Conservation (phyloP, 2,329 filamentous ascomycete genomes). For the Byssoonygena ceratinophila region DNA sequence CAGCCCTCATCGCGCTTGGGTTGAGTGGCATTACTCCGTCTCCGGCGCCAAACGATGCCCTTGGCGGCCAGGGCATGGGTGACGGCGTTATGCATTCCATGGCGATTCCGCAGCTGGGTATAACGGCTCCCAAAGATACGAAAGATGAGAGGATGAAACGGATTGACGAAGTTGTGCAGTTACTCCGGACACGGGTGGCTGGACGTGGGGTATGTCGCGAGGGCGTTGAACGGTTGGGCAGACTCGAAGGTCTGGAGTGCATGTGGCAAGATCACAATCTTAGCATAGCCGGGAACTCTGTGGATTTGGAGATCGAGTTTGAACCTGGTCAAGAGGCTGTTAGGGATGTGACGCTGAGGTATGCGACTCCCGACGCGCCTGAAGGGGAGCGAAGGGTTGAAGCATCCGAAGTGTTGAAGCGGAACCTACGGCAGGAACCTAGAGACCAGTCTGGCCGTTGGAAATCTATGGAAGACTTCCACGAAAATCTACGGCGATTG, state of each 20-base stretch:
- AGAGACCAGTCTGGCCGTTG: constrained; percentile 27
- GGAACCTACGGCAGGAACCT: constrained; percentile 28
- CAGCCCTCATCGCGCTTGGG: constrained; percentile 36
- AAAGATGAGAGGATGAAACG: constrained; percentile 34
- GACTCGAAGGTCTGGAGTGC: constrained; percentile 37
- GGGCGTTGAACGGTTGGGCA: constrained; percentile 34
- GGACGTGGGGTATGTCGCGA: constrained; percentile 37
- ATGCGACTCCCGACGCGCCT: constrained; percentile 32
- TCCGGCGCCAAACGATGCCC: constrained; percentile 29
- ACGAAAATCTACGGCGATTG: constrained; percentile 36
- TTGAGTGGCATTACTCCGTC: constrained; percentile 35
- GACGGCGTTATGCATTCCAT: constrained; percentile 33
- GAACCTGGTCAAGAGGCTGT: constrained; percentile 32
- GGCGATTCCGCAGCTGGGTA: constrained; percentile 31
- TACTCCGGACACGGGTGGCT: constrained; percentile 32
- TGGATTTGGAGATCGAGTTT: constrained; percentile 40
- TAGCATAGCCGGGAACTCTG: constrained; percentile 38
- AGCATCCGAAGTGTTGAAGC: constrained; percentile 35
- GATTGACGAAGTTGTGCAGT: constrained; percentile 33
- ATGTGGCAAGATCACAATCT: constrained; percentile 40
- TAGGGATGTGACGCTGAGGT: constrained; percentile 35
- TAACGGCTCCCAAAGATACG: constrained; percentile 29
- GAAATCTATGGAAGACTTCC: constrained; percentile 32
- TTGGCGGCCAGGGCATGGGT: constrained; percentile 30
- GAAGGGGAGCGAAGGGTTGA: constrained; percentile 35